A percentile compares a stretch with the other conserved stretches of the same genome.
Evolutionary conservation across 192 early-diverging fungal genomes (phyloP).

Genomic region (Coemansia sp.): DNA sequence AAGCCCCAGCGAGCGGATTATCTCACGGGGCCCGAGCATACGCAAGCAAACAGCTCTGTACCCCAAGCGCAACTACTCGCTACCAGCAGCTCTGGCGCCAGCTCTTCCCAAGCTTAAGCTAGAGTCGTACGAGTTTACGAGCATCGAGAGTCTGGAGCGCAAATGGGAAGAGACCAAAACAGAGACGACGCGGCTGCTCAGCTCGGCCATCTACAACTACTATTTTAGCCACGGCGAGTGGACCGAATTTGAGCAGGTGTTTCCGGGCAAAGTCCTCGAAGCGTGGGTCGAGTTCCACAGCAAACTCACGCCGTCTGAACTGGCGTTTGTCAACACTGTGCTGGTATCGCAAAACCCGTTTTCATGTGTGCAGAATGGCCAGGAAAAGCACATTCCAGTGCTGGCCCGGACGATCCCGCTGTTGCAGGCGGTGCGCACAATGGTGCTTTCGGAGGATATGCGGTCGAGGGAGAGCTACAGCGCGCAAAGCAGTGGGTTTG

Average conservation of each 20-base stretch:
- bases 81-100: conserved; percentile 33
- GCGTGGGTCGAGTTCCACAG: conserved; percentile 46
- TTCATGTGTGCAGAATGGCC: conserved; percentile 17
- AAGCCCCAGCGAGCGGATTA: background rate
- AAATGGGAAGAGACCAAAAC: conserved; percentile 49
- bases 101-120: conserved; percentile 23
- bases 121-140: conserved; percentile 50
- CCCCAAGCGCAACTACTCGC: conserved; percentile 51
- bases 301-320: conserved; percentile 36
- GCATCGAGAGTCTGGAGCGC: conserved; percentile 51
- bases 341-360: conserved; percentile 54
- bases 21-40: background rate
- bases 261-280: conserved; percentile 39
- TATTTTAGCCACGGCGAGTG: conserved; percentile 54
- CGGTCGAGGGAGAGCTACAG: conserved; percentile 46
- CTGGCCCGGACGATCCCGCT: conserved; percentile 48
- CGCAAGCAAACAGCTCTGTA: conserved; percentile 2
- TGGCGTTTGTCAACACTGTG: conserved; percentile 38
- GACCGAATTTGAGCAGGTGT: conserved; percentile 52
- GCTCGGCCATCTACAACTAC: conserved; percentile 56
- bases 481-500: conserved; percentile 27
- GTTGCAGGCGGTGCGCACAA: conserved; percentile 41
- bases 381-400: conserved; percentile 44
- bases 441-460: conserved; percentile 44
- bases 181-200: conserved; percentile 46